Evolutionary conservation across 179 eudicot species (phyloP), one percentile per base, ranked within the genome.

Genomic region (Gypsophila paniculata): DNA sequence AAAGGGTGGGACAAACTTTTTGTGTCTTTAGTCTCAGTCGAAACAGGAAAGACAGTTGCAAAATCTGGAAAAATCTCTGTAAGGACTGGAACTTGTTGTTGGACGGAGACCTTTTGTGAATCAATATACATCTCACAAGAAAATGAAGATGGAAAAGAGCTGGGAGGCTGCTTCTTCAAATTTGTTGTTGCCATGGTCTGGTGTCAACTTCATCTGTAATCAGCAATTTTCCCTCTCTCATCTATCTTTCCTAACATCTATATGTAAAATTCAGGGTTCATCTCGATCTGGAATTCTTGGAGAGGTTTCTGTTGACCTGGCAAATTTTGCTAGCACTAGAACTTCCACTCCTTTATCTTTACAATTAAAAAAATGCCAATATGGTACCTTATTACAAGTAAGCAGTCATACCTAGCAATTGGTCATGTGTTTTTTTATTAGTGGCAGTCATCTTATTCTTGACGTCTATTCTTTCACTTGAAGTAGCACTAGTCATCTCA

Each of bases 1-100:
- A 89, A 86, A 78, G 97, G 93, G 81, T 93, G 97, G 98, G 98
- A 93, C 81, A 93, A 83, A 84, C 96, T 93, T 39, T 82, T 81
- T 39, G 84, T 93, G 72, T 83, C 87, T 44, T 54, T 89, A 42
- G 75, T 85, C 60, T 86, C 86, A 19, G 82, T 76, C 54, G 97
- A 89, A 81, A 89, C 97, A n/a, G 98, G 97, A 69, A 93, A 86
- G 76, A 79, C 89, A 22, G 61, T 86, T 59, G 84, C 80, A n/a
- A 91, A 87, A 68, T 82, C 84, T 59, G 86, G 86, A 58, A 91
- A 93, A 79, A 79, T 89, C 59, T 74, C 83, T 9, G 89, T 86
- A 17, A 83, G 80, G 49, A 91, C 85, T 72, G 98, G 98, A 49
- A 86, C 76, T 61, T 93, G 97, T 79, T 86, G 84, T 72, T 93